These are phyloP conservation scores for Citrus medica DNA, from an alignment of 345 rosid genomes.

Conservation along the genomic window DNA sequence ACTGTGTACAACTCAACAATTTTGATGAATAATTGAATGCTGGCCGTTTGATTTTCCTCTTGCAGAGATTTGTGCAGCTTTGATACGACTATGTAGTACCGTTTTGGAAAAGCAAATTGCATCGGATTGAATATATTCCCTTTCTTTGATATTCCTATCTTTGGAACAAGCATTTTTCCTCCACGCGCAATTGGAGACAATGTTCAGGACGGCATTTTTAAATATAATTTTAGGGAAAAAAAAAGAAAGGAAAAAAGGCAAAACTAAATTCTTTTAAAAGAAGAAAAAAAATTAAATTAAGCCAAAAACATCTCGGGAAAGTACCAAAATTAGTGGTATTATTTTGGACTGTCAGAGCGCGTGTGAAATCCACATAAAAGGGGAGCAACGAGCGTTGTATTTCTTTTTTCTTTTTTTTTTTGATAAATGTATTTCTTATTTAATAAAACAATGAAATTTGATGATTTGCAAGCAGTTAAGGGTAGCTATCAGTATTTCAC, in stretches of 20 bases:
- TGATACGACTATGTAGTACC: neutral
- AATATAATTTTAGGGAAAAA: neutral
- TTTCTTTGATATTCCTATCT: neutral
- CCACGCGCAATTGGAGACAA: neutral
- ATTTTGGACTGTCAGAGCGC: neutral
- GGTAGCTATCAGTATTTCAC: conserved; percentile 16
- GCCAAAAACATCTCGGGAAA: neutral
- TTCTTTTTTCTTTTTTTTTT: neutral
- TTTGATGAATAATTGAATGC: neutral
- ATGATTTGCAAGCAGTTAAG: conserved; percentile 13
- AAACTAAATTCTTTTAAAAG: no score
- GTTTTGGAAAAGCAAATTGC: neutral
- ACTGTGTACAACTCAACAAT: neutral
- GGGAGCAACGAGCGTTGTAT: neutral
- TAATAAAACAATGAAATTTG: neutral
- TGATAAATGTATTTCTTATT: neutral
- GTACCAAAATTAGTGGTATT: neutral
- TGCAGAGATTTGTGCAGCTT: neutral
- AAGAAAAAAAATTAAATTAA: neutral
- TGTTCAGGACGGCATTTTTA: neutral
- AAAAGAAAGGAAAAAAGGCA: no score
- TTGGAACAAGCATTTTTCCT: neutral
- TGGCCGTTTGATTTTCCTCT: neutral
- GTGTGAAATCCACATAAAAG: neutral
- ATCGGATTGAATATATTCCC: neutral